These are phyloP conservation scores for Pulveroboletus sp. DNA, from an alignment of 768 basidiomycete genomes.

Conservation along the genomic window DNA sequence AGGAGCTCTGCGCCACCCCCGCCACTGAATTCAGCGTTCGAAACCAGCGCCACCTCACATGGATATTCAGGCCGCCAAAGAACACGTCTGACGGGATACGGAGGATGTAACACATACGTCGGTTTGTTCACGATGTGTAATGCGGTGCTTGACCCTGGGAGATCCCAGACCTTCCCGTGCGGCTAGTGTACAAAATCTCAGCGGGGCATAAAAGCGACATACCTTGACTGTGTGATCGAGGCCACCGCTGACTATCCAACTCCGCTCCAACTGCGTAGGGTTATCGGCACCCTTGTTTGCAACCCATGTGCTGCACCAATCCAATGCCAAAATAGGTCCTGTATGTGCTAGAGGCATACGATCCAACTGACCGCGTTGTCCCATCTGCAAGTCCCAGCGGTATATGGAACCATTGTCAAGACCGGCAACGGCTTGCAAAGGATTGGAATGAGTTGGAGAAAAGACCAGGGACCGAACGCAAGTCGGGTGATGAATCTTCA, in stretches of 20 bases:
- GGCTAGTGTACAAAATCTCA: slow-evolving; percentile 1
- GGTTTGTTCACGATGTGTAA: slow-evolving; percentile 63
- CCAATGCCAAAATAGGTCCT: slow-evolving; percentile 67
- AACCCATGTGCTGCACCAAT: slow-evolving; percentile 54
- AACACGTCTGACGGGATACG: slow-evolving; percentile 71
- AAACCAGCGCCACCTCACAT: slow-evolving; percentile 72
- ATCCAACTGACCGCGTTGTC: slow-evolving; percentile 70
- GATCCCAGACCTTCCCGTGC: slow-evolving; percentile 65
- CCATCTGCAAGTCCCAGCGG: slow-evolving; percentile 79
- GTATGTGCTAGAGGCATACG: slow-evolving; percentile 72
- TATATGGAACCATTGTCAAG: slow-evolving; percentile 71
- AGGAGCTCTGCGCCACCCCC: slow-evolving; percentile 23
- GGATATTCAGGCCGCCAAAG: slow-evolving; percentile 76
- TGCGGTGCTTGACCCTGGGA: slow-evolving; percentile 36
- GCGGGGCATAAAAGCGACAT: slow-evolving; percentile 3
- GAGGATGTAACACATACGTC: slow-evolving; percentile 69
- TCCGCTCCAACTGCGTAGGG: slow-evolving; percentile 30
- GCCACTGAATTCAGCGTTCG: slow-evolving; percentile 54
- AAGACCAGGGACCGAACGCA: slow-evolving; percentile 69
- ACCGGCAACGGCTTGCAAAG: slow-evolving; percentile 66
- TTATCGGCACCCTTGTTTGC: slow-evolving; percentile 15
- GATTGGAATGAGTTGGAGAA: slow-evolving; percentile 62
- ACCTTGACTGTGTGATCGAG: slow-evolving; percentile 81
- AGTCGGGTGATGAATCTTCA: slow-evolving; percentile 68
- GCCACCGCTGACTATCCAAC: slow-evolving; percentile 80